Evolutionary conservation across 1,284 basidiomycete species (phyloP).

Genomic region (Fistulinella cinereoalba): DNA sequence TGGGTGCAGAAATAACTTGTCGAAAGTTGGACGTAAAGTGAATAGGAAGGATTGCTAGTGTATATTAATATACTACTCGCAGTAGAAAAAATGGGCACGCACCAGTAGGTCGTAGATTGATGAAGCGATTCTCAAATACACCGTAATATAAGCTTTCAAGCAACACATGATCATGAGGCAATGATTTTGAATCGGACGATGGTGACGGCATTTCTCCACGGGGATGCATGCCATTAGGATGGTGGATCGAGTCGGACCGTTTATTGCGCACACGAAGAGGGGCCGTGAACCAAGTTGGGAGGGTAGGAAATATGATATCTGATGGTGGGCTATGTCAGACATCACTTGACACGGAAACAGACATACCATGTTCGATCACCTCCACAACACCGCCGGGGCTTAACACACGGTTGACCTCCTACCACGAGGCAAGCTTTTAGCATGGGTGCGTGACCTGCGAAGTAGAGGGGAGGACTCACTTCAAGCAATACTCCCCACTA

Average conservation of each 20-base stretch:
- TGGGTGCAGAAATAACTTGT: constrained; percentile 58
- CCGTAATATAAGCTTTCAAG: constrained; percentile 63
- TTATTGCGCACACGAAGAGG: constrained; percentile 51
- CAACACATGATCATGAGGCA: constrained; percentile 57
- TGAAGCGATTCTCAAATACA: constrained; percentile 63
- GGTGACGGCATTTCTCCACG: constrained; percentile 33
- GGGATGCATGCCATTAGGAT: constrained; percentile 44
- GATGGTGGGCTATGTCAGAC: background rate
- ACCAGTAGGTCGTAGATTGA: constrained; percentile 62
- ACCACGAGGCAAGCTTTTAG: too few relatives aligned
- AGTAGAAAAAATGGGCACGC: background rate
- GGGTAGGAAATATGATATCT: constrained; percentile 62
- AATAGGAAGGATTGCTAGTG: constrained; percentile 59
- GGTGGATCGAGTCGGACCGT: constrained; percentile 45
- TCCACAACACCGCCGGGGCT: constrained; percentile 68
- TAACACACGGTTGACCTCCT: constrained; percentile 71
- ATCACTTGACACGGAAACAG: background rate
- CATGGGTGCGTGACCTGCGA: background rate
- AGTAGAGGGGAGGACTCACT: constrained; percentile 38
- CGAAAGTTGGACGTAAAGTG: constrained; percentile 72
- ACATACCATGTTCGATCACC: constrained; percentile 65
- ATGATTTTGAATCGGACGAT: constrained; percentile 28
- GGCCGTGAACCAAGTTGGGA: constrained; percentile 64
- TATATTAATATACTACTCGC: constrained; percentile 7
- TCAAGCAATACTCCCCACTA: constrained; percentile 71